Conservation (phyloP, 768 basidiomycete genomes). For the Suillus bovinus region DNA sequence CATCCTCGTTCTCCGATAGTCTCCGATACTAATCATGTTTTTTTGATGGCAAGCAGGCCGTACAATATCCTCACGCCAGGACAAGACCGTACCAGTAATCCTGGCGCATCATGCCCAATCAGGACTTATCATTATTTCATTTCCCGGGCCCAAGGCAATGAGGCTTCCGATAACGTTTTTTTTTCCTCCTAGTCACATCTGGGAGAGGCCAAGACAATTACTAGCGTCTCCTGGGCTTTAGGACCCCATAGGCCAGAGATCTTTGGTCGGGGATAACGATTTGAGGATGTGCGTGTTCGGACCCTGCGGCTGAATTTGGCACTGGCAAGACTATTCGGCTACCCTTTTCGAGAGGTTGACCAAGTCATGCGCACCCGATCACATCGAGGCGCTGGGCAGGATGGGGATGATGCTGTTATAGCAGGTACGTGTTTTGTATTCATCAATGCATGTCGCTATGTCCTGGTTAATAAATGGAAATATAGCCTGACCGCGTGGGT, state of each 20-base stretch:
- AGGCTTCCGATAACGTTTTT: conserved; percentile 2
- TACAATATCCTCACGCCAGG: neutral
- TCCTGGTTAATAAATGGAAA: neutral
- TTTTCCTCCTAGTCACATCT: neutral
- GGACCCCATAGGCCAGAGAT: neutral
- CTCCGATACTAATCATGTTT: neutral
- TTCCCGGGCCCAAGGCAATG: neutral
- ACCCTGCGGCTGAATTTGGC: neutral
- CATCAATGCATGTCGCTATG: no score
- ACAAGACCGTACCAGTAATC: neutral
- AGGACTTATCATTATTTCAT: neutral
- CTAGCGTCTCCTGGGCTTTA: neutral
- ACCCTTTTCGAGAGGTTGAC: neutral
- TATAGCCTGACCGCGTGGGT: neutral
- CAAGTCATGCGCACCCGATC: neutral
- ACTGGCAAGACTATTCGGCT: neutral
- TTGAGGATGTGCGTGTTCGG: neutral
- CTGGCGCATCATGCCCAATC: neutral
- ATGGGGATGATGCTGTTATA: neutral
- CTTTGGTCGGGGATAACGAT: neutral
- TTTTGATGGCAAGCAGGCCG: neutral
- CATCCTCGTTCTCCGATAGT: neutral
- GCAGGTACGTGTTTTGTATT: neutral
- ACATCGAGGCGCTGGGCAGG: neutral
- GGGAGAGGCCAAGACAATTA: neutral